Conservation (phyloP, 2,329 filamentous ascomycete genomes). For the Fusarium sp. region DNA sequence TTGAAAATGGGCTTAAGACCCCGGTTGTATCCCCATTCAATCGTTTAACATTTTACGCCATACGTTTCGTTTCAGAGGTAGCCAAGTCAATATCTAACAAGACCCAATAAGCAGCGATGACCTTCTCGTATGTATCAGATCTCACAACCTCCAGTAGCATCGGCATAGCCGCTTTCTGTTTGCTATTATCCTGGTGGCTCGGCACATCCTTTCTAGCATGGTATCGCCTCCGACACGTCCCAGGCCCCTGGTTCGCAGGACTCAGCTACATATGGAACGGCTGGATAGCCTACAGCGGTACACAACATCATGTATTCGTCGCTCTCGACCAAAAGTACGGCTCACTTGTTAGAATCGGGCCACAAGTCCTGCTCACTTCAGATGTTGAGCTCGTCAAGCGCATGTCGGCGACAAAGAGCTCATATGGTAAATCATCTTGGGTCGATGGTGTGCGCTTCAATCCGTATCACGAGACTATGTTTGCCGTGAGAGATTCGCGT, state of each 20-base stretch:
- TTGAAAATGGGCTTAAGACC: too few relatives aligned
- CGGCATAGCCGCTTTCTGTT: rapidly evolving
- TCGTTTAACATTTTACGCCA: too few relatives aligned
- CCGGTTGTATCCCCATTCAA: too few relatives aligned
- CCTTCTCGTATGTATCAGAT: rapidly evolving
- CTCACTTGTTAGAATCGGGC: background rate
- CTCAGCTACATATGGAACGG: slow-evolving; percentile 7
- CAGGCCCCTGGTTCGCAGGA: background rate
- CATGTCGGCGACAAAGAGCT: background rate
- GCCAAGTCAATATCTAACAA: too few relatives aligned
- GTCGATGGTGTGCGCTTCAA: background rate
- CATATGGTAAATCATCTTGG: background rate
- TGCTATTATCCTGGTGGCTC: background rate
- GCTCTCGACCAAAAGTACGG: background rate
- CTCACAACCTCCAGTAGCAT: rapidly evolving
- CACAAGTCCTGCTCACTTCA: background rate
- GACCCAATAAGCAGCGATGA: background rate
- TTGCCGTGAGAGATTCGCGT: background rate
- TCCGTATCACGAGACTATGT: background rate
- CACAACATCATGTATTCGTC: background rate
- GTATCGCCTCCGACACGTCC: background rate
- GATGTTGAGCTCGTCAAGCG: background rate
- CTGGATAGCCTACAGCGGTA: background rate
- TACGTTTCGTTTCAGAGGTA: too few relatives aligned
- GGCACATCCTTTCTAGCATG: background rate